Conservation (phyloP, 352 stramenopile genomes). For the Globisporangium takayamanum region DNA sequence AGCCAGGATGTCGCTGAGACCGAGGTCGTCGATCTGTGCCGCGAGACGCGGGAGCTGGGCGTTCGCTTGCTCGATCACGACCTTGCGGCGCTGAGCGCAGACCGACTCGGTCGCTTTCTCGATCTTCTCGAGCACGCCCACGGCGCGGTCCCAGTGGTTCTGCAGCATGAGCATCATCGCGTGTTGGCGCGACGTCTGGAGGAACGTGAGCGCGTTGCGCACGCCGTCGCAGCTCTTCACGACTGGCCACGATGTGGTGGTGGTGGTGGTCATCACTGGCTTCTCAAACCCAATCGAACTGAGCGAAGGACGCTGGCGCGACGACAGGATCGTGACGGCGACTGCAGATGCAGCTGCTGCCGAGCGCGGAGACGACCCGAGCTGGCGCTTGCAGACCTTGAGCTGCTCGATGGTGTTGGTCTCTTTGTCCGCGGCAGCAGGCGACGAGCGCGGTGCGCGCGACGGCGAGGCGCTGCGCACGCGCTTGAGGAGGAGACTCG, state of each 20-base stretch:
- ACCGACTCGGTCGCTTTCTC: constrained; percentile 69
- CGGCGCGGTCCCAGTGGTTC: constrained; percentile 73
- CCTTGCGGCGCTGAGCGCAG: constrained; percentile 47
- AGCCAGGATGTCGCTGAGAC: constrained; percentile 7
- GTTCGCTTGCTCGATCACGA: constrained; percentile 63
- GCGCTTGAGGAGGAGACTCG: constrained; percentile 37
- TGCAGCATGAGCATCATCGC: constrained; percentile 69
- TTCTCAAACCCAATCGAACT: not conserved
- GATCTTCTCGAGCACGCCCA: constrained; percentile 69
- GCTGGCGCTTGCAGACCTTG: constrained; percentile 54
- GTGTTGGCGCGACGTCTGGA: constrained; percentile 64
- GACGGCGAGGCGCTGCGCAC: constrained; percentile 24
- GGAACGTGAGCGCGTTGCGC: constrained; percentile 55
- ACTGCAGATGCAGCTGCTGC: constrained; percentile 9
- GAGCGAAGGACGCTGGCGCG: constrained; percentile 13
- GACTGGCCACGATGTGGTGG: constrained; percentile 25
- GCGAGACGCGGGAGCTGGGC: constrained; percentile 19
- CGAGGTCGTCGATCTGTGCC: constrained; percentile 28
- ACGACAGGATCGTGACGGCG: constrained; percentile 9
- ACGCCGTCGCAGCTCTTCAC: constrained; percentile 53
- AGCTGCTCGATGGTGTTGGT: constrained; percentile 30
- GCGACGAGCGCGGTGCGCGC: constrained; percentile 12
- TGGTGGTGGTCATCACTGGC: not conserved
- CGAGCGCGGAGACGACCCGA: constrained; percentile 44
- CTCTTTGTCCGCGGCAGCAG: constrained; percentile 14